Conservation (phyloP, 345 rosid genomes). For the Brassica nigra region DNA sequence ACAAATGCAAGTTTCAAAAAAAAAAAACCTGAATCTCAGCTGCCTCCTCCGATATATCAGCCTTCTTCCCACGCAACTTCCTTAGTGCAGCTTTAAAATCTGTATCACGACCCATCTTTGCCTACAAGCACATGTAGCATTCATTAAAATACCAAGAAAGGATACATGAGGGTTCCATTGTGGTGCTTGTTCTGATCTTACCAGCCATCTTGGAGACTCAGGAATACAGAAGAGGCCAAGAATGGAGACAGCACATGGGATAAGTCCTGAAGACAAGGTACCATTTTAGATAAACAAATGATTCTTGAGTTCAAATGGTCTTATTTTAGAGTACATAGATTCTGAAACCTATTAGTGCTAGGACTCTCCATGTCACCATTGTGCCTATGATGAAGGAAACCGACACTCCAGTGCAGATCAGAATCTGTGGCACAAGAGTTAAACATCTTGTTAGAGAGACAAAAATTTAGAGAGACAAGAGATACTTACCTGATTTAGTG, state of each 20-base stretch:
- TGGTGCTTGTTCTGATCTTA: constrained; percentile 31
- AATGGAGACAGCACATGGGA: constrained; percentile 68
- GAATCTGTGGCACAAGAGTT: constrained; percentile 55
- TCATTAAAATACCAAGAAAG: constrained; percentile 1
- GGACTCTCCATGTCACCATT: constrained; percentile 72
- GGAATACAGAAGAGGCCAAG: constrained; percentile 76
- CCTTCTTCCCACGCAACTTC: constrained; percentile 78
- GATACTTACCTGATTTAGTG: constrained; percentile 68
- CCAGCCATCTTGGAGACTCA: constrained; percentile 96
- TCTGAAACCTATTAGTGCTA: constrained; percentile 71
- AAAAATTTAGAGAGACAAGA: background rate
- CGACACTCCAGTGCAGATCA: constrained; percentile 76
- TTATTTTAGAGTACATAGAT: background rate
- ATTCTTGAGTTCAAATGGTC: background rate
- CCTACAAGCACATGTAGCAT: constrained; percentile 47
- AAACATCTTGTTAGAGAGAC: too few relatives aligned
- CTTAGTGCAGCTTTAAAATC: constrained; percentile 73
- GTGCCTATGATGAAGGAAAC: constrained; percentile 87
- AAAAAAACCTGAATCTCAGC: constrained; percentile 65
- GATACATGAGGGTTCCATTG: background rate
- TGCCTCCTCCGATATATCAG: constrained; percentile 72
- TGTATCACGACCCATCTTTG: constrained; percentile 59
- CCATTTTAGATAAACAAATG: too few relatives aligned
- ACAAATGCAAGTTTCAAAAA: constrained; percentile 2
- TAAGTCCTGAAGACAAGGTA: constrained; percentile 51